These are phyloP conservation scores for Russula foetens DNA, from an alignment of 768 basidiomycete species.

Conservation along the genomic window DNA sequence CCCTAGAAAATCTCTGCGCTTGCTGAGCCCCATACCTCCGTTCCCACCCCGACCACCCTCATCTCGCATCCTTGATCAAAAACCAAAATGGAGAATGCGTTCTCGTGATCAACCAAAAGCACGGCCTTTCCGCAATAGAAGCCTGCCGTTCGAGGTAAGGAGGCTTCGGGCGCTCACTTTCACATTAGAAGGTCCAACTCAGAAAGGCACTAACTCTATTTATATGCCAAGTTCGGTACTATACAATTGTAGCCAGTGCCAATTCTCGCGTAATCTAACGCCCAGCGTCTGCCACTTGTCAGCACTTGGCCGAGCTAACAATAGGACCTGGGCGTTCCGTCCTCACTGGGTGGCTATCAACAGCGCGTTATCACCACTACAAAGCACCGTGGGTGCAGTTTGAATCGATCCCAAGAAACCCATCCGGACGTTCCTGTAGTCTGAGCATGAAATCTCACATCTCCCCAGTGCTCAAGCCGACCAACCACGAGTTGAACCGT, in stretches of 20 bases:
- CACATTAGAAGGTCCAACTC: not conserved
- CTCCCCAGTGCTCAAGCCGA: not conserved
- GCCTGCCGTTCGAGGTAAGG: not conserved
- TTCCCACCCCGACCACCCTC: not conserved
- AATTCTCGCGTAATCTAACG: not conserved
- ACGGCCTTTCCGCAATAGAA: not conserved
- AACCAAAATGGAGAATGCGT: not conserved
- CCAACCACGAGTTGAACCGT: not conserved
- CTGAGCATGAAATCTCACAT: not conserved
- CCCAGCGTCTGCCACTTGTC: not conserved
- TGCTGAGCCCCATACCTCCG: not conserved
- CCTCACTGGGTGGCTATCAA: not conserved
- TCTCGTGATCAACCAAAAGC: too few species aligned
- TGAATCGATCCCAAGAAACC: not conserved
- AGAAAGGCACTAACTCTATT: slow-evolving; percentile 1
- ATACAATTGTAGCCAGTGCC: too few species aligned
- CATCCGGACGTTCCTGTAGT: not conserved
- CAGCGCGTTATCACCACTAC: not conserved
- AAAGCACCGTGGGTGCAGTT: too few species aligned
- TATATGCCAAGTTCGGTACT: not conserved
- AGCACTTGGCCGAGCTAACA: too few species aligned
- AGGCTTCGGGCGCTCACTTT: not conserved
- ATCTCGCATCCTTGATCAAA: not conserved
- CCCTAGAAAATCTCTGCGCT: not conserved
- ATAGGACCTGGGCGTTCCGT: not conserved